phyloP scores from a whole-genome alignment of 2,329 filamentous ascomycete species.

The Aspergillus ustus region DNA sequence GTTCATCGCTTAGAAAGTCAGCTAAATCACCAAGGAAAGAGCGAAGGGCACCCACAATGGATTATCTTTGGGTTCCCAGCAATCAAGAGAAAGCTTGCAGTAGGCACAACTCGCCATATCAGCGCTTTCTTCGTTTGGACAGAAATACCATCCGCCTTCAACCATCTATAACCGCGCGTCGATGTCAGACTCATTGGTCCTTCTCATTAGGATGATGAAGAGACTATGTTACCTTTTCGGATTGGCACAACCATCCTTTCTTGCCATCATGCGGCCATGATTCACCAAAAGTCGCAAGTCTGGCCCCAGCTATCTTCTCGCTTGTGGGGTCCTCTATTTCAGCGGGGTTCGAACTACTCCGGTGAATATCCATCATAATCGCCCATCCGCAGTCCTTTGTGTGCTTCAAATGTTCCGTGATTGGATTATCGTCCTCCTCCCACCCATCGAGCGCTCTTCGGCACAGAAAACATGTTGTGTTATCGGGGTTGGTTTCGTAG shows the following conservation, averaged over 20 bases:
- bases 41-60: constrained; percentile 67
- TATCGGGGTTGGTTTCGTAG: constrained; percentile 75
- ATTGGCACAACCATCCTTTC: constrained; percentile 86
- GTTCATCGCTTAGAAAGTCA: constrained; percentile 70
- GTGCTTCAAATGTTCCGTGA: constrained; percentile 84
- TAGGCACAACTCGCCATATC: constrained; percentile 93
- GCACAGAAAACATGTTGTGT: constrained; percentile 88
- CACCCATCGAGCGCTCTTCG: constrained; percentile 84
- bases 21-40: constrained; percentile 23
- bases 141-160: constrained; percentile 92
- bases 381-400: constrained; percentile 87
- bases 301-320: constrained; percentile 72
- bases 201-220: constrained; percentile 6
- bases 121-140: constrained; percentile 78
- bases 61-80: constrained; percentile 92
- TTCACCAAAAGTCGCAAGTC: constrained; percentile 80
- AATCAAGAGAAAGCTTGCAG: constrained; percentile 86
- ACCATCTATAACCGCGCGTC: constrained; percentile 66
- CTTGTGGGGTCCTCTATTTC: constrained; percentile 73
- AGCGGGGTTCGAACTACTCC: constrained; percentile 48
- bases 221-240: constrained; percentile 69
- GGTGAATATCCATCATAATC: constrained; percentile 66
- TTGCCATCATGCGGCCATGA: constrained; percentile 90
- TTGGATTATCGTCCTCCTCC: constrained; percentile 83
- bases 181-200: constrained; percentile 19